phyloP scores from a whole-genome alignment of 1,284 basidiomycete species.

The Inonotus obliquus region DNA sequence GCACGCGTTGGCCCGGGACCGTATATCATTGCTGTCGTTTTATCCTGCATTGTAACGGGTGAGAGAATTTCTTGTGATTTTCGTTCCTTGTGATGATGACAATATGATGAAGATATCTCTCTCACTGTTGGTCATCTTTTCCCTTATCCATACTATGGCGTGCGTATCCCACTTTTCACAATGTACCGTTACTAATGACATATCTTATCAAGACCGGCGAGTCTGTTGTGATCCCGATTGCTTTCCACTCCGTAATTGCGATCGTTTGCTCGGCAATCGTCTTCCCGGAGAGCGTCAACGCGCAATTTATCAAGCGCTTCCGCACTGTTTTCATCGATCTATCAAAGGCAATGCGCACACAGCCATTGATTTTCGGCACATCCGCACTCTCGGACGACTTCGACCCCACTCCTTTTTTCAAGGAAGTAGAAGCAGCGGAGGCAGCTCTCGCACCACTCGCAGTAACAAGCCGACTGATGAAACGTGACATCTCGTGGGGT shows the following conservation, averaged over 20 bases:
- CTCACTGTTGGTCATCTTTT: slow-evolving; percentile 58
- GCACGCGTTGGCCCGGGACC: slow-evolving; percentile 61
- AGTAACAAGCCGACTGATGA: slow-evolving; percentile 51
- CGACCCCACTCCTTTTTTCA: slow-evolving; percentile 42
- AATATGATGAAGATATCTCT: slow-evolving; percentile 31
- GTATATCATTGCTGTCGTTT: slow-evolving; percentile 47
- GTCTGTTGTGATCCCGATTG: slow-evolving; percentile 54
- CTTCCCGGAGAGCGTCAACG: slow-evolving; percentile 65
- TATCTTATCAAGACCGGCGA: slow-evolving; percentile 42
- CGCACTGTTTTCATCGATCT: slow-evolving; percentile 50
- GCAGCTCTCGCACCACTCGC: slow-evolving; percentile 49
- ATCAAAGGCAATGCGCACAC: slow-evolving; percentile 32
- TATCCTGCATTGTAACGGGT: slow-evolving; percentile 56
- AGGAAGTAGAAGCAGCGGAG: slow-evolving; percentile 47
- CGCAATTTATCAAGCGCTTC: slow-evolving; percentile 54
- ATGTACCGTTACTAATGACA: background rate
- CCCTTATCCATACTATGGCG: slow-evolving; percentile 62
- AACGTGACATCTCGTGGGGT: slow-evolving; percentile 59
- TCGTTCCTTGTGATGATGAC: slow-evolving; percentile 20
- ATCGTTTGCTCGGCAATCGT: slow-evolving; percentile 50
- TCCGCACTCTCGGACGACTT: slow-evolving; percentile 39
- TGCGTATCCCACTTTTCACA: slow-evolving; percentile 23
- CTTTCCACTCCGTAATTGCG: slow-evolving; percentile 56
- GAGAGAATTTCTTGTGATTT: slow-evolving; percentile 21
- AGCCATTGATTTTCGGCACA: slow-evolving; percentile 34